These are phyloP conservation scores for Baudoinia panamericana DNA, from an alignment of 495 filamentous ascomycete genomes.

Conservation along the genomic window DNA sequence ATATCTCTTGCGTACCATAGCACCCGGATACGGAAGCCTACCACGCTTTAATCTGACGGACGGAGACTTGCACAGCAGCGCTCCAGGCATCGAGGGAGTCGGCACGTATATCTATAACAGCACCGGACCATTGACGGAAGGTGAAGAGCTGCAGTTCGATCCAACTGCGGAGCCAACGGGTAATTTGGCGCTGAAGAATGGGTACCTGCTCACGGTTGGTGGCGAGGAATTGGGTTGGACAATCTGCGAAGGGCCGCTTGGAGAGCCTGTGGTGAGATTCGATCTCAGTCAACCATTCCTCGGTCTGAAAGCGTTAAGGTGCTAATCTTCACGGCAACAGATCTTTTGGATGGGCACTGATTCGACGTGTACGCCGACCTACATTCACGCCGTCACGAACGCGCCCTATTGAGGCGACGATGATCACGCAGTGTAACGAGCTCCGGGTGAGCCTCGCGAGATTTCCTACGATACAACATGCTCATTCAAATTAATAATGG, in stretches of 20 bases:
- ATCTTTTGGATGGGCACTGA: conserved; percentile 22
- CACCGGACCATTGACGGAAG: conserved; percentile 14
- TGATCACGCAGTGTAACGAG: too few species aligned
- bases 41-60: conserved; percentile 24
- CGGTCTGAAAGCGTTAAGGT: not conserved
- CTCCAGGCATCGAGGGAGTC: conserved; percentile 16
- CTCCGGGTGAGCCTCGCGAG: too few species aligned
- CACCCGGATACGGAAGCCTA: conserved; percentile 21
- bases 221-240: conserved; percentile 23
- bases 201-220: conserved; percentile 22
- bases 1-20: conserved; percentile 23
- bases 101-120: conserved; percentile 20
- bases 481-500: too few species aligned
- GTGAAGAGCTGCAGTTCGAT: conserved; percentile 17
- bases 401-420: conserved; percentile 23
- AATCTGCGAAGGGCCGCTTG: conserved; percentile 21
- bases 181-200: conserved; percentile 19
- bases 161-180: conserved; percentile 12
- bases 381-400: conserved; percentile 21
- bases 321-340: conserved; percentile 6
- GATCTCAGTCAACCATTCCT: not conserved
- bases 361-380: conserved; percentile 19
- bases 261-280: conserved; percentile 16
- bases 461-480: too few species aligned
- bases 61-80: conserved; percentile 17